Conservation (phyloP, 768 basidiomycete species). For the Steccherinum ochraceum region DNA sequence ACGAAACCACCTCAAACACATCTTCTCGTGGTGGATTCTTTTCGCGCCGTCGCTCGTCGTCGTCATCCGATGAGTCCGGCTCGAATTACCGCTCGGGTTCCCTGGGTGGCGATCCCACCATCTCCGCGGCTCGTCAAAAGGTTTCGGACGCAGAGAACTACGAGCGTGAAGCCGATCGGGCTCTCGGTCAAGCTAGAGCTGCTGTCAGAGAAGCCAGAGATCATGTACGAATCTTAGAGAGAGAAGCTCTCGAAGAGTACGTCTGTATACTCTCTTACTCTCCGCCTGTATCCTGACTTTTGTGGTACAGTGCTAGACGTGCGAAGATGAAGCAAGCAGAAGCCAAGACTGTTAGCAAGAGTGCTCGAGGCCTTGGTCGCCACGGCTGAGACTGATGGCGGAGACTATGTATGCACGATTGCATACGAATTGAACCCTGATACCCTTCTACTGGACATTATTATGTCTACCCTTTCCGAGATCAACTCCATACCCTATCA, state of each 20-base stretch:
- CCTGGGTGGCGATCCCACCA: constrained; percentile 35
- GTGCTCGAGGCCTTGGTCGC: constrained; percentile 39
- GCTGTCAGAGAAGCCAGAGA: constrained; percentile 42
- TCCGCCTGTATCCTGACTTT: no score
- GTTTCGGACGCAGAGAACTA: constrained; percentile 44
- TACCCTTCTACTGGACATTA: not conserved
- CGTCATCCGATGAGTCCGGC: constrained; percentile 7
- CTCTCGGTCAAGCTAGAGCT: constrained; percentile 37
- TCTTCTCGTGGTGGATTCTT: constrained; percentile 16
- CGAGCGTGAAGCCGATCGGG: constrained; percentile 46
- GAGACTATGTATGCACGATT: no score
- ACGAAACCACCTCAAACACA: not conserved
- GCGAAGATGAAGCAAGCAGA: constrained; percentile 50
- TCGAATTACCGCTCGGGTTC: not conserved
- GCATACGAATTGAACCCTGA: no score
- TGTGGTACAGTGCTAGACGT: constrained; percentile 37
- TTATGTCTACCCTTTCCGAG: no score
- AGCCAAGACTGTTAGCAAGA: constrained; percentile 44
- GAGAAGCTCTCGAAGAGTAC: constrained; percentile 47
- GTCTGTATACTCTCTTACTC: constrained; percentile 14
- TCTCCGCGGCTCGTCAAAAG: constrained; percentile 43
- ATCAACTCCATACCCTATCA: no score
- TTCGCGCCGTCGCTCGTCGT: constrained; percentile 20
- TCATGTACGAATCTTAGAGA: constrained; percentile 42
- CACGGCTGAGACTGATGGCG: constrained; percentile 19